A percentile compares a stretch with the other conserved stretches of the same genome.
These are phyloP conservation scores for Russula lepida DNA, from an alignment of 768 basidiomycete species.

Conservation along the genomic window DNA sequence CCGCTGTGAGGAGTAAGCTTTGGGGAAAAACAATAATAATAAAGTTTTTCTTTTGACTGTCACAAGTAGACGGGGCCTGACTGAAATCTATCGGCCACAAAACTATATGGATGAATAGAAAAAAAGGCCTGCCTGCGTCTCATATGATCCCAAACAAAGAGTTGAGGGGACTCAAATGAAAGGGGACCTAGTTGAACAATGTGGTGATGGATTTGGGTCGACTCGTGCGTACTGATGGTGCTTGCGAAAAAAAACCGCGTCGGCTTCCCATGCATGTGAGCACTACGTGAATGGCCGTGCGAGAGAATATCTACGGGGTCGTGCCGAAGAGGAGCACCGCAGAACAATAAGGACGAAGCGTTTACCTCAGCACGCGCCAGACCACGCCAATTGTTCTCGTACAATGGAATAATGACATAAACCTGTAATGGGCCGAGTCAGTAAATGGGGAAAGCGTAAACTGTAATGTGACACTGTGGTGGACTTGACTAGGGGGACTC, in stretches of 20 bases:
- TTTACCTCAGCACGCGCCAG: constrained; percentile 17
- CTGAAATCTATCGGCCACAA: constrained; percentile 7
- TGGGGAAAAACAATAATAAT: constrained; percentile 11
- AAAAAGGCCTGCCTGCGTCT: background rate
- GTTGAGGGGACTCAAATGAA: background rate
- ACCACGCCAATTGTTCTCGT: constrained; percentile 15
- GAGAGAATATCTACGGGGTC: background rate
- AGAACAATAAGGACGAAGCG: constrained; percentile 20
- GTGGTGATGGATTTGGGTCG: background rate
- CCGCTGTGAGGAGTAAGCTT: constrained; percentile 5
- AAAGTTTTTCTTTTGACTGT: constrained; percentile 5
- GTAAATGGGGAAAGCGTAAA: constrained; percentile 9
- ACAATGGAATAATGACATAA: constrained; percentile 4
- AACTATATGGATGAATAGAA: background rate
- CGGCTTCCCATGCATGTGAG: background rate
- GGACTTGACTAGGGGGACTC: background rate
- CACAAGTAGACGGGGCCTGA: background rate
- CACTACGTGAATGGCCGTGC: background rate
- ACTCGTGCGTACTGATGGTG: background rate
- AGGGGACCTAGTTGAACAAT: background rate
- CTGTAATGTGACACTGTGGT: constrained; percentile 10
- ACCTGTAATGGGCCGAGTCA: constrained; percentile 6
- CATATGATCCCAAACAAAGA: background rate
- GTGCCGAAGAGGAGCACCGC: constrained; percentile 2
- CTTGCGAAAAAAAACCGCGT: background rate